These are phyloP conservation scores for Diaporthe citrichinensis DNA, from an alignment of 2,329 filamentous ascomycete genomes.

Conservation along the genomic window DNA sequence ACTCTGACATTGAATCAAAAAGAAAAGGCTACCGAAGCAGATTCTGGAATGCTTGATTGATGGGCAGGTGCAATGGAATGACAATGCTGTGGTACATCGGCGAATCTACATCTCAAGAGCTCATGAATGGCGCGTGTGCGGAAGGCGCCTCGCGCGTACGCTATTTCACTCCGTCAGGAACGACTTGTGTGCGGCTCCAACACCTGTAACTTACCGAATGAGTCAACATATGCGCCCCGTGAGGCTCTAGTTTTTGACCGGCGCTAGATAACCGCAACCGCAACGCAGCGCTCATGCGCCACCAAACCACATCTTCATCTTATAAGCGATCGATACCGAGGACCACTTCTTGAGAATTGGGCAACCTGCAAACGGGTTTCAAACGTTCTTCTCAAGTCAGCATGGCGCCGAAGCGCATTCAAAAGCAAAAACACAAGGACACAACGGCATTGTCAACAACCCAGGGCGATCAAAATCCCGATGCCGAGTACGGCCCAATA, in stretches of 20 bases:
- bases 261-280: not conserved
- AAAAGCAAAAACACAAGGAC: not conserved
- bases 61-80: too few relatives aligned
- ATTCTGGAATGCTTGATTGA: too few relatives aligned
- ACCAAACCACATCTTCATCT: fast-evolving
- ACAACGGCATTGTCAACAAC: too few relatives aligned
- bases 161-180: not conserved
- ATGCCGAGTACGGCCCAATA: not conserved
- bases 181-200: not conserved
- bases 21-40: too few relatives aligned
- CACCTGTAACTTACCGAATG: not conserved
- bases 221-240: not conserved
- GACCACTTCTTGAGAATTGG: not conserved
- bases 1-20: too few relatives aligned
- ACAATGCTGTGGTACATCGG: not conserved
- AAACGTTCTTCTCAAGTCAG: not conserved
- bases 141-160: not conserved
- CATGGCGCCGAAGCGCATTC: not conserved
- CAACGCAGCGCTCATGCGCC: not conserved
- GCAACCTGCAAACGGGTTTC: not conserved
- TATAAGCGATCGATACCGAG: not conserved
- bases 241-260: not conserved
- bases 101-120: not conserved
- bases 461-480: too few relatives aligned
- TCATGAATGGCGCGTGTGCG: too few relatives aligned